Evolutionary conservation across 441 rosid genomes (phyloP), one percentile per base, ranked within the genome.

Genomic region (Erodium chrysanthum): DNA sequence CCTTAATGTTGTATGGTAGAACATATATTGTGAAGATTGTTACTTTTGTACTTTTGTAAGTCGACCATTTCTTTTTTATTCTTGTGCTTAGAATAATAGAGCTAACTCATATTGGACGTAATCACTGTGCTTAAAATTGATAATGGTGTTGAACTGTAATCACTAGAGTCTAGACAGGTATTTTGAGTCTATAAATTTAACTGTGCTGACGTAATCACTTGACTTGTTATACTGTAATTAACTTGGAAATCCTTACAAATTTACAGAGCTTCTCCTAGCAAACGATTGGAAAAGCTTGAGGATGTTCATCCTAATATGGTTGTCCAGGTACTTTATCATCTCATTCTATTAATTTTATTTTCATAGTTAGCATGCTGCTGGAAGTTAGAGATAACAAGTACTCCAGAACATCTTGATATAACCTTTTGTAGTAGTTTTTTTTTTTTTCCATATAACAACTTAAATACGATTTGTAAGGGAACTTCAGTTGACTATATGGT

Each of bases 261-360:
- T 65, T 76, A 59, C 78, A 88, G 92, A 65, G 79, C 77, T 46
- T 44, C 72, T 84, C 59, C 75, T 33, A 73, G 68, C 74, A 81
- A 77, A 73, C 89, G 71, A 40, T 63, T 80, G 56, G 89, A 84
- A 71, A 85, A 77, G 75, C 77, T 89, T 58, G 92, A 84, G 76
- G 97, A 90, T 81, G 79, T 94, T 74, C 76, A 59, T 64, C 89
- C 90, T 46, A 77, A 83, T 77, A 80, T 80, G 86, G 69, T 56
- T 64, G 84, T 94, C 54, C 89, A 89, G 97, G 99, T 91, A 74
- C 35, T 37, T 20, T 64, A 52, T 35, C 11, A 42, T 25, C 17
- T 50, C 14, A 20, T 48, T 12, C 20, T 7, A 20, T 54, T 3
- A 2, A 22, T 3, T 54, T 48, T 20, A 54, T 4, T 60, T 58